Evolutionary conservation across 306 rosid genomes (phyloP).

Genomic region (Biancaea sappan): DNA sequence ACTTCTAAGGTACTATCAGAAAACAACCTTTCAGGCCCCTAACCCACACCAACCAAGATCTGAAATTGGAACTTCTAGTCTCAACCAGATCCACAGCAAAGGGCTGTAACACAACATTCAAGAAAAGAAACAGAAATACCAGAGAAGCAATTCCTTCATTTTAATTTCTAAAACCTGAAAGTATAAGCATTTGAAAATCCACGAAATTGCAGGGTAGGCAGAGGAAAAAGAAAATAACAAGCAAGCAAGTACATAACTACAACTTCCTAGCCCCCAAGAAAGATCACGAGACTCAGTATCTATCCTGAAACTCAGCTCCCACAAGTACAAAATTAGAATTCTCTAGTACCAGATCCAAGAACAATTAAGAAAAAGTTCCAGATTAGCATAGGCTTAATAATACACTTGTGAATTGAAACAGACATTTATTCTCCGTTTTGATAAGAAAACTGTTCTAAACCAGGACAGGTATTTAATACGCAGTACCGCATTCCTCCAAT

Average conservation of each 20-base stretch:
- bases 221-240: background rate
- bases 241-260: background rate
- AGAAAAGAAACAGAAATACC: background rate
- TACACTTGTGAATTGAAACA: background rate
- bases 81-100: no score
- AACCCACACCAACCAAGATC: no score
- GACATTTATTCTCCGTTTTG: background rate
- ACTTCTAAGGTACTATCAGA: no score
- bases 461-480: no score
- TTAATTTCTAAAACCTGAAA: constrained; percentile 16
- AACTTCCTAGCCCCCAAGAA: no score
- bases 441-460: no score
- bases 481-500: background rate
- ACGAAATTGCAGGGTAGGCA: background rate
- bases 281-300: no score
- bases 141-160: background rate
- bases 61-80: no score
- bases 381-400: background rate
- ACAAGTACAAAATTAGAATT: no score
- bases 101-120: no score
- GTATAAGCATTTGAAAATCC: background rate
- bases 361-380: background rate
- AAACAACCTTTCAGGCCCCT: no score
- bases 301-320: no score
- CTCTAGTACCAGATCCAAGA: background rate